Evolutionary conservation across 2,329 filamentous ascomycete species (phyloP), one percentile per base, ranked within the genome.

Genomic region (Colletotrichum navitas): DNA sequence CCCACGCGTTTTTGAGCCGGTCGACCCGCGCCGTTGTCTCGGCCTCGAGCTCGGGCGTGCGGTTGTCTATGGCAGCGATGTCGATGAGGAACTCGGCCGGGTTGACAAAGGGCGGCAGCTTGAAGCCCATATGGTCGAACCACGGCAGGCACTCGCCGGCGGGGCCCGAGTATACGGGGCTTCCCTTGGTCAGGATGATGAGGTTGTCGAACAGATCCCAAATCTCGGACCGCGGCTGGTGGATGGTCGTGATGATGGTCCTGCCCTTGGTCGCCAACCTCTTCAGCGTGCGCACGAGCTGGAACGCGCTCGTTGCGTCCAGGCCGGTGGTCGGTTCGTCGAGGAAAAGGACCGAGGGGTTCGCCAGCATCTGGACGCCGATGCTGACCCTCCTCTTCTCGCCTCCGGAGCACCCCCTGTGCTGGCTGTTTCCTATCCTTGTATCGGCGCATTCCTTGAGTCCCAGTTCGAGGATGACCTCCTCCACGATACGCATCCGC

Each of bases 261-360:
- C 92, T 84, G 0, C 92, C 92, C 77, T 91, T 91, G 45, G 84
- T 84, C 0, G 92, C 91, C 2, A 95, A 83, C 10, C 82, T 84
- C 76, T 94, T 93, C 11, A 94, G 80, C 0, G 92, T 94, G 41
- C 89, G 85, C 0, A 94, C 85, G 0, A 95, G 86, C 74, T 94
- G 92, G 75, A 90, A 93, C 0, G 93, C 93, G 76, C 91, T 94
- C 1, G 92, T 93, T 0, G 92, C 92, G 80, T 95, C 93, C 10
- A 95, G 84, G 0, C 92, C 92, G 1, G 92, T 94, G 0, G 93
- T 95, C 0, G 93, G 92, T 76, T 95, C 93, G 76, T 95, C 93
- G 29, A 94, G 86, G 78, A 94, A 94, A 8, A 95, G 81, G 1
- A 95, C 87, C 7, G 91, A 93, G 1, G 93, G 93, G 77, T 94